phyloP scores from a whole-genome alignment of 495 filamentous ascomycete species.

The Hapsidospora chrysogenum region DNA sequence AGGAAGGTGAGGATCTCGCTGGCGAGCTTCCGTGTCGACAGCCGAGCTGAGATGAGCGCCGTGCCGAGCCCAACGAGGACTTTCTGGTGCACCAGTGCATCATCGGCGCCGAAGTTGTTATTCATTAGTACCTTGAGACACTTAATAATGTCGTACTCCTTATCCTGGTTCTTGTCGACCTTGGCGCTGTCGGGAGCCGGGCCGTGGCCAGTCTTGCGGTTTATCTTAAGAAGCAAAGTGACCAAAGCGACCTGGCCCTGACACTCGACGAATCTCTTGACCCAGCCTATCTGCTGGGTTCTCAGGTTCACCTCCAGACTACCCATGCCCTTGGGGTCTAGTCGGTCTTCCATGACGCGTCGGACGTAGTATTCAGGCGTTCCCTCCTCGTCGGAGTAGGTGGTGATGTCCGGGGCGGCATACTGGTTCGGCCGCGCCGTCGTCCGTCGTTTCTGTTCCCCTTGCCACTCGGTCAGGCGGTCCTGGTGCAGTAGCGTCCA shows the following conservation, averaged over 20 bases:
- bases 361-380: slow-evolving; percentile 97
- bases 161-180: slow-evolving; percentile 78
- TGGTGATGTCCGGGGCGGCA: slow-evolving; percentile 37
- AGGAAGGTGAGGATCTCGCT: slow-evolving; percentile 94
- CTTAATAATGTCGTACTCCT: slow-evolving; percentile 95
- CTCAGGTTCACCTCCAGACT: slow-evolving; percentile 86
- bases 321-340: slow-evolving; percentile 77
- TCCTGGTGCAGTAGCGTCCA: slow-evolving; percentile 97
- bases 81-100: slow-evolving; percentile 81
- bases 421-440: slow-evolving; percentile 53
- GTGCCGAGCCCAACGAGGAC: slow-evolving; percentile 78
- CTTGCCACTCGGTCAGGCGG: slow-evolving; percentile 80
- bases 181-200: slow-evolving; percentile 48
- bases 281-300: slow-evolving; percentile 96
- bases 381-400: slow-evolving; percentile 77
- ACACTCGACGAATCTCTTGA: slow-evolving; percentile 89
- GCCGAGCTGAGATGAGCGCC: slow-evolving; percentile 71
- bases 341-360: slow-evolving; percentile 89
- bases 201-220: slow-evolving; percentile 64
- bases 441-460: slow-evolving; percentile 73
- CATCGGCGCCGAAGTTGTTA: slow-evolving; percentile 96
- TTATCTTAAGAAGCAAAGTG: slow-evolving; percentile 85
- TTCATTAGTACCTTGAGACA: slow-evolving; percentile 96
- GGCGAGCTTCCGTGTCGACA: slow-evolving; percentile 87
- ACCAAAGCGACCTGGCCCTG: slow-evolving; percentile 95